phyloP scores from a whole-genome alignment of 1,139 yeast species.

The Hyphopichia fennica region DNA sequence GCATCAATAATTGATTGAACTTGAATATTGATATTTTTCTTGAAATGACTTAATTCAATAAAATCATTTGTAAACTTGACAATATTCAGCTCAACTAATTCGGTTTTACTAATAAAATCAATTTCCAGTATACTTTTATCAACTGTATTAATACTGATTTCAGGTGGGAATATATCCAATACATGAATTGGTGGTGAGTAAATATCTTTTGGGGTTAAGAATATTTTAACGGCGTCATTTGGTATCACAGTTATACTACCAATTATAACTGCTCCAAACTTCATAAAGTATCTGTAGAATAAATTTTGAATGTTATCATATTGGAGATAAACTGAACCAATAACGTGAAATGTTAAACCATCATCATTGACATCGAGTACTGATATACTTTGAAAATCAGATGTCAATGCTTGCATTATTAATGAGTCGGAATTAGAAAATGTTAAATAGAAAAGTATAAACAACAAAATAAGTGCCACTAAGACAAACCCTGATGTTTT shows the following conservation, averaged over 20 bases:
- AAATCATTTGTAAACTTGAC: constrained; percentile 17
- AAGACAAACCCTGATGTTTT: constrained; percentile 4
- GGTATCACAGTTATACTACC: constrained; percentile 26
- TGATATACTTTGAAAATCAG: constrained; percentile 18
- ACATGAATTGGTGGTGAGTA: constrained; percentile 20
- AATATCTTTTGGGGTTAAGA: constrained; percentile 18
- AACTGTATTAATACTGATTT: constrained; percentile 19
- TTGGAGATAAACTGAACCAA: constrained; percentile 23
- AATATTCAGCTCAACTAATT: constrained; percentile 19
- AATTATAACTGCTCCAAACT: constrained; percentile 18
- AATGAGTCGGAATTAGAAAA: constrained; percentile 14
- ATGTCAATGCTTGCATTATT: constrained; percentile 17
- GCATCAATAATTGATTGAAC: constrained; percentile 19
- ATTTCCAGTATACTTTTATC: constrained; percentile 23
- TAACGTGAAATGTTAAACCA: constrained; percentile 24
- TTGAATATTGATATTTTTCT: constrained; percentile 15
- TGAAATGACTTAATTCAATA: constrained; percentile 5
- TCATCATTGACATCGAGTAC: constrained; percentile 20
- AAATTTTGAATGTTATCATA: constrained; percentile 22
- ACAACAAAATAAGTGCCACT: constrained; percentile 13
- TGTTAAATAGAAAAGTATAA: constrained; percentile 16
- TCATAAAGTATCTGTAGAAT: constrained; percentile 20
- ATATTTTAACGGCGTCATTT: constrained; percentile 20
- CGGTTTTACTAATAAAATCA: constrained; percentile 24
- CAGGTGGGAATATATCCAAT: constrained; percentile 26